These are phyloP conservation scores for Neurospora sp. DNA, from an alignment of 495 filamentous ascomycete species.

Conservation along the genomic window DNA sequence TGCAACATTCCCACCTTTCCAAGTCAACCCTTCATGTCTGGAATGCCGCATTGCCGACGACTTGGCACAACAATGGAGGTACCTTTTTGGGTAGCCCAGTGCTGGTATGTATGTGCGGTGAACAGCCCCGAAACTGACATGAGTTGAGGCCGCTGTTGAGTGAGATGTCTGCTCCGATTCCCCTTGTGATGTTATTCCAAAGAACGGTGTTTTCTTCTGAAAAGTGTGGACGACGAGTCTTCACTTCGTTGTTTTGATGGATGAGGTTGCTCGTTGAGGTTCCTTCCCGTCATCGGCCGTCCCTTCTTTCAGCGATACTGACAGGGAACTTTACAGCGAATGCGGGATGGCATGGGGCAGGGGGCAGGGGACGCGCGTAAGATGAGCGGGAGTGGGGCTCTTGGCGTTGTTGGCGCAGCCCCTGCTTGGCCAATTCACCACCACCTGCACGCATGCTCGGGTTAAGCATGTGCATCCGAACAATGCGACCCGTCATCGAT, in stretches of 20 bases:
- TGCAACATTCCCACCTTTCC: neutral
- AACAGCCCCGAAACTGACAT: neutral
- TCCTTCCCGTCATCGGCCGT: neutral
- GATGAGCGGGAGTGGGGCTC: neutral
- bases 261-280: neutral
- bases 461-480: neutral
- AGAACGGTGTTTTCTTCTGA: neutral
- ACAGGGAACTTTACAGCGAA: neutral
- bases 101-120: neutral
- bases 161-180: no score
- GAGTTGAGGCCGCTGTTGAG: neutral
- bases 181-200: neutral
- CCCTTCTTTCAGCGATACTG: neutral
- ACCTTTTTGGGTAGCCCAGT: neutral
- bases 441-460: neutral
- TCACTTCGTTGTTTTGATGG: neutral
- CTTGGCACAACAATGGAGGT: neutral
- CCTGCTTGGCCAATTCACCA: neutral
- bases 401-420: neutral
- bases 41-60: neutral
- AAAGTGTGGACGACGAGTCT: neutral
- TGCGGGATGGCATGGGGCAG: neutral
- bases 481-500: neutral
- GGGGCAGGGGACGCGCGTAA: neutral
- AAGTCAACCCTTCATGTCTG: neutral